These are phyloP conservation scores for Dianthus caryophyllus DNA, from an alignment of 148 eudicot species.

Conservation along the genomic window DNA sequence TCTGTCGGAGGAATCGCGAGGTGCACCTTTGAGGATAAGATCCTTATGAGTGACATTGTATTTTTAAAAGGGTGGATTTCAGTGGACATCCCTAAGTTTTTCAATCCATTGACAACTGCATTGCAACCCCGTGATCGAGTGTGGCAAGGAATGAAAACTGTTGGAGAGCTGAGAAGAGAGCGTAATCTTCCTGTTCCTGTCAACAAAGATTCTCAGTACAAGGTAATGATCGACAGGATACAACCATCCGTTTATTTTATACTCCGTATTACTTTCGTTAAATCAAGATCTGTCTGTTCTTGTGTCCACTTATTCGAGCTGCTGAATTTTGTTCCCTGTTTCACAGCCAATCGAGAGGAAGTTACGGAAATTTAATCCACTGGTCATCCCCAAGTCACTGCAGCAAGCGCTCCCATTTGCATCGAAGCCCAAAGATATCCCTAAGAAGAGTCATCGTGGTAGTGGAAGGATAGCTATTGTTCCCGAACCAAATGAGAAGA, in stretches of 20 bases:
- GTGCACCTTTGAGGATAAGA: slow-evolving; percentile 97
- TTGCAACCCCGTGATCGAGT: slow-evolving; percentile 73
- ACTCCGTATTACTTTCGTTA: too few species aligned
- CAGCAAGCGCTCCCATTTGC: slow-evolving; percentile 68
- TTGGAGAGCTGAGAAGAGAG: slow-evolving; percentile 71
- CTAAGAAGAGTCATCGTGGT: slow-evolving; percentile 38
- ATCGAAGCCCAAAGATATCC: slow-evolving; percentile 74
- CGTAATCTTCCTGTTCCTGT: slow-evolving; percentile 59
- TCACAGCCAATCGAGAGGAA: slow-evolving; percentile 81
- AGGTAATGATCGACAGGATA: slow-evolving; percentile 35
- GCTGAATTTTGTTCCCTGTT: neutral
- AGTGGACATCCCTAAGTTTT: slow-evolving; percentile 82
- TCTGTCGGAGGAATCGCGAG: slow-evolving; percentile 78
- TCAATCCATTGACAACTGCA: slow-evolving; percentile 84
- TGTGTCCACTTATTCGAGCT: slow-evolving; percentile 8
- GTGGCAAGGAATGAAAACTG: slow-evolving; percentile 95
- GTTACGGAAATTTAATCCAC: slow-evolving; percentile 63
- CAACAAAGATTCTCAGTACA: slow-evolving; percentile 80
- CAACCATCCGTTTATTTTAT: neutral
- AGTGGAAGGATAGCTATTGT: slow-evolving; percentile 57
- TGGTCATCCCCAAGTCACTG: slow-evolving; percentile 70
- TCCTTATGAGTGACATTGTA: slow-evolving; percentile 87
- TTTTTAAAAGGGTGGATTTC: slow-evolving; percentile 85
- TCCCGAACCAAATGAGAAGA: slow-evolving; percentile 61
- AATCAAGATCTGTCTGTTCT: neutral